These are phyloP conservation scores for barrel medic (Medicago truncatula) DNA, from an alignment of 306 rosid genomes.

Conservation along the genomic window DNA sequence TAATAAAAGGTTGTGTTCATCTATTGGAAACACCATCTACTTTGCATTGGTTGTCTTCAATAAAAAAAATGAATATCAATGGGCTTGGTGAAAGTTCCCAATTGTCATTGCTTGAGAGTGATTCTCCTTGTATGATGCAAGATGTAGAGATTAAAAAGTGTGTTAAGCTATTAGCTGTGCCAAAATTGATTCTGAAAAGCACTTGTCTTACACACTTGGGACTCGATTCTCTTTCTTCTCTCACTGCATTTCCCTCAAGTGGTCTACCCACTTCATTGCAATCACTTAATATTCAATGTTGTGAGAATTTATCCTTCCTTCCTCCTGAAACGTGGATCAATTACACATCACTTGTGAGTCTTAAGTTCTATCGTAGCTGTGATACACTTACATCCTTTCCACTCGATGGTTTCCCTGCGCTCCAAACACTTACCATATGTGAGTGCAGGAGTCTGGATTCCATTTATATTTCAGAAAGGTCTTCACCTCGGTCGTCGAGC, in stretches of 20 bases:
- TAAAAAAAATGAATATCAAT: background rate
- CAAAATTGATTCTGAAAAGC: background rate
- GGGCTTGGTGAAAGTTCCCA: background rate
- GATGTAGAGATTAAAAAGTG: background rate
- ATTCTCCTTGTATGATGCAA: background rate
- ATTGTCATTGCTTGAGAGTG: background rate
- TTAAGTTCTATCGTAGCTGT: too few species aligned
- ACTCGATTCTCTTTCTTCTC: background rate
- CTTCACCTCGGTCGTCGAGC: background rate
- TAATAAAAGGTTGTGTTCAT: background rate
- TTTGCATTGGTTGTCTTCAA: background rate
- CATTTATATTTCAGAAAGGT: background rate
- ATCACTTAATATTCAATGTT: background rate
- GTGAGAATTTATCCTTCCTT: background rate
- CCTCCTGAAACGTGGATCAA: background rate
- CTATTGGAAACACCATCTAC: background rate
- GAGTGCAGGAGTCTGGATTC: background rate
- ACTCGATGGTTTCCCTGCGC: too few species aligned
- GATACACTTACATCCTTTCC: background rate
- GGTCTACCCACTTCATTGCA: slow-evolving; percentile 18
- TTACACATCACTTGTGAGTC: background rate
- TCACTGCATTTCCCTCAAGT: background rate
- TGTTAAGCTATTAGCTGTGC: background rate
- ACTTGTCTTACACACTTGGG: background rate
- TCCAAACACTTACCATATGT: too few species aligned